Conservation (phyloP, 495 filamentous ascomycete species). For the Massariosphaeria phaeospora region DNA sequence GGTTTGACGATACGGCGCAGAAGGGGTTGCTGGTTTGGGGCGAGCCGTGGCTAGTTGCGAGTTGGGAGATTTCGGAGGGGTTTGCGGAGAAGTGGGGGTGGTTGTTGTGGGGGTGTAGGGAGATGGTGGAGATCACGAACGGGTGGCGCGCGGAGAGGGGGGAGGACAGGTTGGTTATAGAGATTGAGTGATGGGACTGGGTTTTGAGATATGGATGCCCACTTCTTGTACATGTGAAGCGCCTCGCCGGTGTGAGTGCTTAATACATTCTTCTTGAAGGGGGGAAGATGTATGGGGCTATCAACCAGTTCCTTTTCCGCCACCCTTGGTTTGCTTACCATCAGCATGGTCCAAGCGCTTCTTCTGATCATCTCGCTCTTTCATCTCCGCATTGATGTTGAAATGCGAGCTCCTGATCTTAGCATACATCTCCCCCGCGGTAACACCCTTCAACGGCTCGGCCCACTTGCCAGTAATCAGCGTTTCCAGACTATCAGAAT, state of each 20-base stretch:
- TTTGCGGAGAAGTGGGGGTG: slow-evolving; percentile 23
- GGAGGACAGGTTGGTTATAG: slow-evolving; percentile 10
- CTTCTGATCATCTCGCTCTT: slow-evolving; percentile 30
- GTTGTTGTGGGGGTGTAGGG: slow-evolving; percentile 12
- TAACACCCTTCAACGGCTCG: slow-evolving; percentile 14
- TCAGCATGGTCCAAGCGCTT: slow-evolving; percentile 7
- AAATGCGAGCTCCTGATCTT: slow-evolving; percentile 27
- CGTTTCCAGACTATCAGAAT: slow-evolving; percentile 14
- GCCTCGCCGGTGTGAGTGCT: too few species aligned
- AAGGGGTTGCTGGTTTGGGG: slow-evolving; percentile 16
- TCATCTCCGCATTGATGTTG: slow-evolving; percentile 30
- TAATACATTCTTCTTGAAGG: too few species aligned
- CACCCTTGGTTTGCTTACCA: background rate
- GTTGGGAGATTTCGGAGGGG: slow-evolving; percentile 19
- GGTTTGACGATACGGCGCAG: slow-evolving; percentile 4
- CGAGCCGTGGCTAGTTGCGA: slow-evolving; percentile 16
- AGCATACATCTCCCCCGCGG: slow-evolving; percentile 22
- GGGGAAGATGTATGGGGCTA: too few species aligned
- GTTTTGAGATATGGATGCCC: too few species aligned
- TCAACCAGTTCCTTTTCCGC: background rate
- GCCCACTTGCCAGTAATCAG: slow-evolving; percentile 27
- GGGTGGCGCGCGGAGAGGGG: slow-evolving; percentile 10
- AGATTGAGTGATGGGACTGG: too few species aligned
- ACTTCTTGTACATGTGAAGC: too few species aligned
- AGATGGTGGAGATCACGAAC: slow-evolving; percentile 7